Evolutionary conservation across 192 early-diverging fungal genomes (phyloP).

Genomic region (Chytriomyces hyalinus): DNA sequence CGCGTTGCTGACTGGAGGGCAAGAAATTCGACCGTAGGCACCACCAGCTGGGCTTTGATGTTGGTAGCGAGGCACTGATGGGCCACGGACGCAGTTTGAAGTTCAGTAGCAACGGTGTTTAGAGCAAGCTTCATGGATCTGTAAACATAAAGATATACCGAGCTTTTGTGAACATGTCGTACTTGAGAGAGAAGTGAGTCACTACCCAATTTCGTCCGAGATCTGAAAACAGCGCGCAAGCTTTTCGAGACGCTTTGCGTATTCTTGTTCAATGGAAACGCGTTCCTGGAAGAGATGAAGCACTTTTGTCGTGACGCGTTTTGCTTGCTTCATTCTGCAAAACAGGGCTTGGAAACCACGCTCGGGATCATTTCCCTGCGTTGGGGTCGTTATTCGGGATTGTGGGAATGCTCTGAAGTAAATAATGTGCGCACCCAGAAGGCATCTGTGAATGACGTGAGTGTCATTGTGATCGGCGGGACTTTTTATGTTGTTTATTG

Average conservation of each 20-base stretch:
- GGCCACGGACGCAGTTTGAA: constrained; percentile 47
- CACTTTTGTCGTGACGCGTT: constrained; percentile 51
- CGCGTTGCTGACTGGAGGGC: constrained; percentile 44
- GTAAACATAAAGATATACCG: neutral
- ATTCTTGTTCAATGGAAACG: constrained; percentile 60
- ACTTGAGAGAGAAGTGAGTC: neutral
- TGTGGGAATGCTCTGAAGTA: neutral
- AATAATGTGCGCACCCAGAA: neutral
- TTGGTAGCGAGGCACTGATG: constrained; percentile 53
- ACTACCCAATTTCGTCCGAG: constrained; percentile 57
- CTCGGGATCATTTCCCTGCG: neutral
- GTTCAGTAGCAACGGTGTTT: constrained; percentile 49
- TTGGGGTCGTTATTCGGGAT: neutral
- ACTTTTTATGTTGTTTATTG: no score
- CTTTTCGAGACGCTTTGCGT: constrained; percentile 50
- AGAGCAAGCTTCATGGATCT: constrained; percentile 54
- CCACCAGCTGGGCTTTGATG: constrained; percentile 50
- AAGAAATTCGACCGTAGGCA: constrained; percentile 49
- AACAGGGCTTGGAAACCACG: constrained; percentile 52
- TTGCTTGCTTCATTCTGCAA: constrained; percentile 51
- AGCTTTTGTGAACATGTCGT: neutral
- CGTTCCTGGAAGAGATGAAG: constrained; percentile 50
- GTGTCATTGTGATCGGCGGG: no score
- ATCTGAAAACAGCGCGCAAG: constrained; percentile 50
- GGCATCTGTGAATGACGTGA: neutral